Evolutionary conservation across 169 alveolate species (phyloP).

Genomic region (Cryptosporidium ubiquitum): DNA sequence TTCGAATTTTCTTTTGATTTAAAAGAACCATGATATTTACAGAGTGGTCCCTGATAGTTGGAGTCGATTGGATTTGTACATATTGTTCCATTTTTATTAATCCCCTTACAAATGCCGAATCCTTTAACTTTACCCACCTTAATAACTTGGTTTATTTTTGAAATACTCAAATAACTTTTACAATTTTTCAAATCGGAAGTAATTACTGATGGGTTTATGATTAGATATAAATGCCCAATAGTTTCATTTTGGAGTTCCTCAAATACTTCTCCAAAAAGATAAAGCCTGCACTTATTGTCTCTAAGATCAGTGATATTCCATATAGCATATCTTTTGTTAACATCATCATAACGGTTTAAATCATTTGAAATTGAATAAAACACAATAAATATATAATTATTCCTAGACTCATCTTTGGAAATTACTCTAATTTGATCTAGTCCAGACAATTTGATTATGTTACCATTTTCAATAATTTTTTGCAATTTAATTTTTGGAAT

Average conservation of each 20-base stretch:
- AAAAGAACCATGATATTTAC: slow-evolving; percentile 9
- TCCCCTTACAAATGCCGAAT: slow-evolving; percentile 41
- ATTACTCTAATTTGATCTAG: not conserved
- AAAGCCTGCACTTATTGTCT: slow-evolving; percentile 28
- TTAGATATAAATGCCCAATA: slow-evolving; percentile 19
- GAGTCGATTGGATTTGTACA: slow-evolving; percentile 54
- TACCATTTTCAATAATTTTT: not conserved
- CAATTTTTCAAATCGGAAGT: not conserved
- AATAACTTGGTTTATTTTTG: slow-evolving; percentile 11
- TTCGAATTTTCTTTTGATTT: not conserved
- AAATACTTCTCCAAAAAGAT: slow-evolving; percentile 25
- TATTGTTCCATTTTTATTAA: slow-evolving; percentile 15
- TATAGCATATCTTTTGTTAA: not conserved
- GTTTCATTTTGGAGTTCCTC: slow-evolving; percentile 5
- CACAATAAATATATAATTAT: not conserved
- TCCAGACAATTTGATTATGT: not conserved
- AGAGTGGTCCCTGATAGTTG: not conserved
- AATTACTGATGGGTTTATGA: slow-evolving; percentile 22
- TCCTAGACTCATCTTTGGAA: not conserved
- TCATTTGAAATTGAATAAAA: slow-evolving; percentile 20
- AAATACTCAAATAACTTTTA: slow-evolving; percentile 6
- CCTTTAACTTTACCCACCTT: slow-evolving; percentile 57
- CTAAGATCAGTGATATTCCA: slow-evolving; percentile 41
- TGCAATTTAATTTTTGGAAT: slow-evolving; percentile 1
- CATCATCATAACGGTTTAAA: not conserved